A percentile compares a stretch with the other conserved stretches of the same genome.
These are phyloP conservation scores for Phytophthora litchii DNA, from an alignment of 352 stramenopile species.

Conservation along the genomic window DNA sequence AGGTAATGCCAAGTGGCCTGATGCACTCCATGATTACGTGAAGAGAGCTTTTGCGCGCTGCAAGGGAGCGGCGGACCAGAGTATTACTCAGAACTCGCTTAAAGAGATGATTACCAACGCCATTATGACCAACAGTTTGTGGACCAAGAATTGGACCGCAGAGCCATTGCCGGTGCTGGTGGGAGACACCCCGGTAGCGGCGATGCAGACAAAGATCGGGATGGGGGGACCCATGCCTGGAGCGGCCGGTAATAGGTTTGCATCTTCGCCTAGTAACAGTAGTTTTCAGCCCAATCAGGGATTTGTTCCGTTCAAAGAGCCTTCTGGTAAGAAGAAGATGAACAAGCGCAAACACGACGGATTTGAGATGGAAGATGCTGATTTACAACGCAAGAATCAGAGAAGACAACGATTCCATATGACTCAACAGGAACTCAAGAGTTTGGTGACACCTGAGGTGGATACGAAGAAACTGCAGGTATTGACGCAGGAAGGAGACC, in stretches of 20 bases:
- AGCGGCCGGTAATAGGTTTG: conserved; percentile 10
- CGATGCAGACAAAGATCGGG: conserved; percentile 33
- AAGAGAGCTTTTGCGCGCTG: conserved; percentile 85
- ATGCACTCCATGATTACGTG: conserved; percentile 86
- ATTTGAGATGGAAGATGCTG: conserved; percentile 40
- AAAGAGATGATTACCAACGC: conserved; percentile 87
- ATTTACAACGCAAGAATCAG: conserved; percentile 76
- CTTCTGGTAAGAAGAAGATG: conserved; percentile 54
- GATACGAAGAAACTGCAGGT: conserved; percentile 79
- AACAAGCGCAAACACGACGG: conserved; percentile 75
- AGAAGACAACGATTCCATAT: conserved; percentile 79
- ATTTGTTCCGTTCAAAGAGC: conserved; percentile 60
- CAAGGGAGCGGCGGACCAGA: conserved; percentile 76
- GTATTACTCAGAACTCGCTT: conserved; percentile 75
- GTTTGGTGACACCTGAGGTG: conserved; percentile 66
- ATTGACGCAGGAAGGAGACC: conserved; percentile 73
- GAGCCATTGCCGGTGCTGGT: conserved; percentile 79
- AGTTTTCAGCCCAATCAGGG: conserved; percentile 32
- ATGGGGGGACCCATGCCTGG: conserved; percentile 25
- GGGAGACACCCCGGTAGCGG: conserved; percentile 39
- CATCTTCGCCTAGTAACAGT: conserved; percentile 35
- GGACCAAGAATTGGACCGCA: conserved; percentile 84
- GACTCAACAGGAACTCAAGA: conserved; percentile 67
- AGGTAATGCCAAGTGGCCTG: conserved; percentile 78
- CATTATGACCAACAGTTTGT: conserved; percentile 84